phyloP scores from a whole-genome alignment of 305 asterid species.

The Fraxinus sp. region DNA sequence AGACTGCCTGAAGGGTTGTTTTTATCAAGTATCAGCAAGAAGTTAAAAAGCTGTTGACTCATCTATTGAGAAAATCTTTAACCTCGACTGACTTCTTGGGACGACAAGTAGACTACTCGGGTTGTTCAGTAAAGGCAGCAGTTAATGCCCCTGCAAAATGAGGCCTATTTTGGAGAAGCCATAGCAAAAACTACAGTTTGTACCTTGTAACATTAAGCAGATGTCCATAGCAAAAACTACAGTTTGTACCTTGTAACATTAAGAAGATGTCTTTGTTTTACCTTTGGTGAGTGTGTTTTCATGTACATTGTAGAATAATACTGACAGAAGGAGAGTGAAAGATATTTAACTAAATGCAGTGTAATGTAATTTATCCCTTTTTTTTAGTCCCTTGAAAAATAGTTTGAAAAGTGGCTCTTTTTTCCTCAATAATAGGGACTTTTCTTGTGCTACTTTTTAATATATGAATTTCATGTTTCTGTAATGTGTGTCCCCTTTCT shows the following conservation, averaged over 20 bases:
- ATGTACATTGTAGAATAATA: constrained; percentile 41
- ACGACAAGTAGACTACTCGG: not conserved
- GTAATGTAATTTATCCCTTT: constrained; percentile 22
- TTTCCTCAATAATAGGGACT: constrained; percentile 13
- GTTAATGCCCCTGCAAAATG: not conserved
- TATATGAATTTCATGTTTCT: not conserved
- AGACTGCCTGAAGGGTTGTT: constrained; percentile 35
- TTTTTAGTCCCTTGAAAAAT: not conserved
- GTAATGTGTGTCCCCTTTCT: not conserved
- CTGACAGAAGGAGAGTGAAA: constrained; percentile 29
- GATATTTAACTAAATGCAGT: constrained; percentile 17
- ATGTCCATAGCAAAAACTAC: constrained; percentile 6
- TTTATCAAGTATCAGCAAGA: not conserved
- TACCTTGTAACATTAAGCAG: constrained; percentile 30
- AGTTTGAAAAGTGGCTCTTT: constrained; percentile 19
- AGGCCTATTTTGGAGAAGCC: constrained; percentile 21
- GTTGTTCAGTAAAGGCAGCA: not conserved
- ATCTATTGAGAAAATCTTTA: not conserved
- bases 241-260: constrained; percentile 27
- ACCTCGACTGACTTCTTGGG: not conserved
- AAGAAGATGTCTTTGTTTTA: constrained; percentile 27
- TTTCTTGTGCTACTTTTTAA: not conserved
- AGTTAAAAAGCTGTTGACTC: not conserved
- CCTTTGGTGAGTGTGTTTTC: constrained; percentile 32
- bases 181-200: constrained; percentile 2